Conservation (phyloP, 352 stramenopile species). For the Phytophthora brassicae region DNA sequence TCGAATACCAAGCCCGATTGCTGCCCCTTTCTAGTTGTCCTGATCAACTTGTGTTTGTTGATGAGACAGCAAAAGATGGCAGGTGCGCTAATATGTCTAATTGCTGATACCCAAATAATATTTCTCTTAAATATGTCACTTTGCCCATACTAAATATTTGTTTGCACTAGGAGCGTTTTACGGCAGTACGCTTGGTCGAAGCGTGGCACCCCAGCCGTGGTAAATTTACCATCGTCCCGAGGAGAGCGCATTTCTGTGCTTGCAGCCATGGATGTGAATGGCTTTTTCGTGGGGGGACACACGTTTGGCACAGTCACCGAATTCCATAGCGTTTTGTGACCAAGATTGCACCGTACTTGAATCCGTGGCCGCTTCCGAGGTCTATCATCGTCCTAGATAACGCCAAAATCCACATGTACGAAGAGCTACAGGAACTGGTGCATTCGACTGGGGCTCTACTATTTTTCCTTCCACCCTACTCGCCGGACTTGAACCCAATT, state of each 20-base stretch:
- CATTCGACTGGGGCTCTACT: conserved; percentile 1
- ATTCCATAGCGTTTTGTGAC: neutral
- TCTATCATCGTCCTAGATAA: conserved; percentile 12
- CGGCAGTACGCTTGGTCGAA: too few relatives aligned
- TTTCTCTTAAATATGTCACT: too few relatives aligned
- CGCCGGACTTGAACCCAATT: conserved; percentile 5
- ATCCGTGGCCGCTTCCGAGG: neutral
- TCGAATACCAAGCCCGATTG: neutral
- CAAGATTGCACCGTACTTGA: conserved; percentile 3
- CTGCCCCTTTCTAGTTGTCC: neutral
- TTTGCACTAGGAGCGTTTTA: too few relatives aligned
- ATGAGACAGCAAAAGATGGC: too few relatives aligned
- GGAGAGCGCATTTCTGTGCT: too few relatives aligned
- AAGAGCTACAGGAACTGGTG: conserved; percentile 3
- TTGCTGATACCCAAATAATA: too few relatives aligned
- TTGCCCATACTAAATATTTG: too few relatives aligned
- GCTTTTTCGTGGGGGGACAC: neutral
- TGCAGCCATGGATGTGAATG: neutral
- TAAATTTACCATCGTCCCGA: too few relatives aligned
- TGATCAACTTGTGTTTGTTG: too few relatives aligned
- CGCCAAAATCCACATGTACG: conserved; percentile 9
- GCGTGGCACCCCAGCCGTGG: too few relatives aligned
- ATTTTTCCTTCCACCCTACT: conserved; percentile 11
- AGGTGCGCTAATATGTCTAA: too few relatives aligned
- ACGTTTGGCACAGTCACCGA: neutral